Percentiles rank a stretch among this genome's conserved stretches.
phyloP scores from a whole-genome alignment of 2,329 filamentous ascomycete genomes.

The Magnaporthales sp. region DNA sequence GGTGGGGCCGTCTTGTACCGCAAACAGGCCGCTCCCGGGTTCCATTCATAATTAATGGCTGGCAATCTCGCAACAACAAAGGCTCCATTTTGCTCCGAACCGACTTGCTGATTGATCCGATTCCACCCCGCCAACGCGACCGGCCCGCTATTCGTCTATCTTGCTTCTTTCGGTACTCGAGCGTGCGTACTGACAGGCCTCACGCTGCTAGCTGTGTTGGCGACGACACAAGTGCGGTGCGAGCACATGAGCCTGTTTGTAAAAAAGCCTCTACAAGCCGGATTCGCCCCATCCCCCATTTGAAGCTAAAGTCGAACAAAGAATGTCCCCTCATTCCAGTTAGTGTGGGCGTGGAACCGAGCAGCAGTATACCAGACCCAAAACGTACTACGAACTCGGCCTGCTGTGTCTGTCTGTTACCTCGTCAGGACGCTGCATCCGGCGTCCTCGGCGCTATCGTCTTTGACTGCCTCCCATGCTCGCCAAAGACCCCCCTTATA shows the following conservation, averaged over 20 bases:
- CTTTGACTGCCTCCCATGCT: conserved; percentile 2
- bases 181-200: background rate
- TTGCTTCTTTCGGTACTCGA: background rate
- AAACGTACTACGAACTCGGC: background rate
- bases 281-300: background rate
- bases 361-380: background rate
- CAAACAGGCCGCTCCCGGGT: background rate
- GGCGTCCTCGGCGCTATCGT: background rate
- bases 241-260: background rate
- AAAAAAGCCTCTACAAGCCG: background rate
- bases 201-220: background rate
- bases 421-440: background rate
- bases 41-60: background rate
- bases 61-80: background rate
- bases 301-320: background rate
- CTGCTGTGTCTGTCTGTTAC: background rate
- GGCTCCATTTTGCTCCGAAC: background rate
- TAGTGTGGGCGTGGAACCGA: background rate
- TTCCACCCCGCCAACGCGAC: background rate
- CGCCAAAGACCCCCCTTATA: background rate
- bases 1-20: background rate
- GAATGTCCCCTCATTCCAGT: conserved; percentile 2
- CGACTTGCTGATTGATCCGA: background rate
- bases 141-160: background rate
- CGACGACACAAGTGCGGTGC: background rate